phyloP scores from a whole-genome alignment of 1,284 basidiomycete species.

The Trametes hirsuta region DNA sequence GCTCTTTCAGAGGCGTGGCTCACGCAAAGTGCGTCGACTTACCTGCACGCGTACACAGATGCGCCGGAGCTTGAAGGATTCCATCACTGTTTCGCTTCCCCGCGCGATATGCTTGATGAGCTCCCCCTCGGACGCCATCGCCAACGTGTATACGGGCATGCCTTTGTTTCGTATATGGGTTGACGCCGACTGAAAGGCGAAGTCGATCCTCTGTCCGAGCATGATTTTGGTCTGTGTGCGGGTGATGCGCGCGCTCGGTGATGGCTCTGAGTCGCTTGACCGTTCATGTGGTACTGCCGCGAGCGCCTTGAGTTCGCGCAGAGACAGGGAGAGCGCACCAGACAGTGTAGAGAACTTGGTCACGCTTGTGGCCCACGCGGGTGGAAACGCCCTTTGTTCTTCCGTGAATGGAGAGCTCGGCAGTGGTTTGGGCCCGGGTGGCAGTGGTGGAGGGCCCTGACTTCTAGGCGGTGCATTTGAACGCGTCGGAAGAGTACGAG shows the following conservation, averaged over 20 bases:
- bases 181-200: slow-evolving; percentile 4
- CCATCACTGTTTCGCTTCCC: slow-evolving; percentile 1
- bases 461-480: no score
- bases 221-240: slow-evolving; percentile 12
- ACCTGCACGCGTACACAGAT: slow-evolving; percentile 16
- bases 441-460: no score
- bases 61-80: background rate
- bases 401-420: no score
- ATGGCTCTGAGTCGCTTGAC: background rate
- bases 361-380: slow-evolving; percentile 8
- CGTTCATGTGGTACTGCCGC: slow-evolving; percentile 12
- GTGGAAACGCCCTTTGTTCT: background rate
- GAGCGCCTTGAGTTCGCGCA: slow-evolving; percentile 12
- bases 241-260: slow-evolving; percentile 7
- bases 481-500: no score
- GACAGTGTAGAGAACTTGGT: slow-evolving; percentile 17
- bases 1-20: background rate
- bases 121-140: slow-evolving; percentile 8
- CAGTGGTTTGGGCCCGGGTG: no score
- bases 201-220: slow-evolving; percentile 13
- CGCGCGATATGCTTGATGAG: slow-evolving; percentile 1
- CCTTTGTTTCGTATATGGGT: slow-evolving; percentile 4
- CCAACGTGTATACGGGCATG: slow-evolving; percentile 21
- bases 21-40: background rate
- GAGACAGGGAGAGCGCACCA: slow-evolving; percentile 9